A percentile compares a stretch with the other conserved stretches of the same genome.
Conservation (phyloP, 2,329 filamentous ascomycete species). For the Botrytis byssoidea region DNA sequence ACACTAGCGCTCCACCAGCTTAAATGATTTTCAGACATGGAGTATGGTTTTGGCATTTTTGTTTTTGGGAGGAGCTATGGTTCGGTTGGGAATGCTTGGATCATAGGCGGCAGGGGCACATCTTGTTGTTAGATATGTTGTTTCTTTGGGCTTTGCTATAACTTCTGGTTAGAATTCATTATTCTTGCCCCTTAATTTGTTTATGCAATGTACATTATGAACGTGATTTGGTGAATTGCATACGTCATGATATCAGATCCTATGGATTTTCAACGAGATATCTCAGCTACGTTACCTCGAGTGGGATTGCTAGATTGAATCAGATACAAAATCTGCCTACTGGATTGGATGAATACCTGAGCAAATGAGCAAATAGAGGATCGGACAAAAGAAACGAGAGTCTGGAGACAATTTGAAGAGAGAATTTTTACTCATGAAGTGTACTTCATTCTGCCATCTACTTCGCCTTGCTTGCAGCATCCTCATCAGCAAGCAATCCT, state of each 20-base stretch:
- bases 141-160: background rate
- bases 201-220: background rate
- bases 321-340: background rate
- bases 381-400: background rate
- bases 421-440: background rate
- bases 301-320: background rate
- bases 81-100: background rate
- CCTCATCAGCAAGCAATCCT: constrained; percentile 53
- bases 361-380: background rate
- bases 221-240: background rate
- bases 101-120: background rate
- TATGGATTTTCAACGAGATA: background rate
- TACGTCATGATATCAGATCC: background rate
- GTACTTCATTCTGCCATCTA: constrained; percentile 1
- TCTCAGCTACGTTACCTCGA: background rate
- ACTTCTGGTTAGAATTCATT: background rate
- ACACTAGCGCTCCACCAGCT: constrained; percentile 32
- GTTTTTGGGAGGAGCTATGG: background rate
- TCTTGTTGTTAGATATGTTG: background rate
- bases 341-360: background rate
- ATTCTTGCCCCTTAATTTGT: background rate
- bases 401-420: background rate
- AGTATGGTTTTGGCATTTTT: background rate
- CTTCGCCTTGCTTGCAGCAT: constrained; percentile 29
- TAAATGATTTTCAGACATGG: constrained; percentile 8